These are phyloP conservation scores for Tricholoma terreum DNA, from an alignment of 768 basidiomycete species.

Conservation along the genomic window DNA sequence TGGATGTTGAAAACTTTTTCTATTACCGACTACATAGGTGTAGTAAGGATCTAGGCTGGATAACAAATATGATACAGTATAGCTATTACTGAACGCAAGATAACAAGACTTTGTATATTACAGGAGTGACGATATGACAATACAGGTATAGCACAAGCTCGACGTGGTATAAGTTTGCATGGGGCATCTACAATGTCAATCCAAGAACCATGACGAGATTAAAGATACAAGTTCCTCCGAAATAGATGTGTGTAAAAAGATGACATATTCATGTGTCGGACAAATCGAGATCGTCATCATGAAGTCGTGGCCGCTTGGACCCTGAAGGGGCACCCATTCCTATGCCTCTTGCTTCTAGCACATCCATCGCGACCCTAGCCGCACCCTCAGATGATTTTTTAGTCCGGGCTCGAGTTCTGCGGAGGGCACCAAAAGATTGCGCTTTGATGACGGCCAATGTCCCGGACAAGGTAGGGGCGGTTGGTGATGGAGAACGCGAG, in stretches of 20 bases:
- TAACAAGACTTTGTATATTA: slow-evolving; percentile 11
- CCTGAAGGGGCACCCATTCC: slow-evolving; percentile 30
- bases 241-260: slow-evolving; percentile 8
- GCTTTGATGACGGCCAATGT: slow-evolving; percentile 90
- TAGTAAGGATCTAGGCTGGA: not conserved
- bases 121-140: slow-evolving; percentile 18
- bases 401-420: slow-evolving; percentile 70
- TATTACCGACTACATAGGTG: slow-evolving; percentile 7
- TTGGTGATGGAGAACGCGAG: slow-evolving; percentile 49
- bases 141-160: slow-evolving; percentile 16
- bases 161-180: slow-evolving; percentile 11
- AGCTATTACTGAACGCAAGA: slow-evolving; percentile 1
- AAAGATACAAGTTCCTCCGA: slow-evolving; percentile 23
- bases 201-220: slow-evolving; percentile 14
- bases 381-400: slow-evolving; percentile 70
- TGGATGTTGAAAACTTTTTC: not conserved
- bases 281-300: slow-evolving; percentile 47
- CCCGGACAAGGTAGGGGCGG: slow-evolving; percentile 55
- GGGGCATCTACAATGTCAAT: slow-evolving; percentile 12
- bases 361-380: slow-evolving; percentile 74
- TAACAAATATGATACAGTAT: slow-evolving; percentile 8
- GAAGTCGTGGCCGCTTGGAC: slow-evolving; percentile 21
- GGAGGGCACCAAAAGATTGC: slow-evolving; percentile 82
- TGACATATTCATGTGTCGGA: slow-evolving; percentile 7
- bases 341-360: slow-evolving; percentile 78